Percentiles rank a stretch among this genome's conserved stretches.
These are phyloP conservation scores for Salix purpurea DNA, from an alignment of 345 rosid species.

Conservation along the genomic window DNA sequence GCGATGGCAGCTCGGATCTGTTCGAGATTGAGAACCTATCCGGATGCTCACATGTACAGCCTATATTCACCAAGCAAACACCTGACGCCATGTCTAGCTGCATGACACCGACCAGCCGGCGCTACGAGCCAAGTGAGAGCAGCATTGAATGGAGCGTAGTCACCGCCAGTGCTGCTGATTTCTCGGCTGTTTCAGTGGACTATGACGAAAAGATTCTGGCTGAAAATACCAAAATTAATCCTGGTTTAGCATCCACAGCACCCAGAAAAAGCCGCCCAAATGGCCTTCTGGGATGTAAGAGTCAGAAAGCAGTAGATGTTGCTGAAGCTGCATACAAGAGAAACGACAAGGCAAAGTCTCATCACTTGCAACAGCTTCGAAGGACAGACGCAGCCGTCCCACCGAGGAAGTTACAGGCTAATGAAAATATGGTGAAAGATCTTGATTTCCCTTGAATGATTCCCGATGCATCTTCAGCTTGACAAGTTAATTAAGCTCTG, in stretches of 20 bases:
- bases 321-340: slow-evolving; percentile 40
- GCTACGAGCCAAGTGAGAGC: slow-evolving; percentile 43
- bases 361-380: slow-evolving; percentile 14
- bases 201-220: slow-evolving; percentile 28
- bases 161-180: slow-evolving; percentile 54
- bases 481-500: not conserved
- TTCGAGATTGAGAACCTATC: slow-evolving; percentile 64
- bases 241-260: not conserved
- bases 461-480: not conserved
- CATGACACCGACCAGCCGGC: slow-evolving; percentile 23
- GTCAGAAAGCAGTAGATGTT: slow-evolving; percentile 42
- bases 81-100: slow-evolving; percentile 39
- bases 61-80: slow-evolving; percentile 30
- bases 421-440: slow-evolving; percentile 22
- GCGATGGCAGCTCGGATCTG: slow-evolving; percentile 66
- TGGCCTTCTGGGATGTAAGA: slow-evolving; percentile 46
- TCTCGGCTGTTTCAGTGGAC: slow-evolving; percentile 30
- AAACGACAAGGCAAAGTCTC: slow-evolving; percentile 25
- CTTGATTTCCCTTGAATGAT: slow-evolving; percentile 21
- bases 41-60: slow-evolving; percentile 18
- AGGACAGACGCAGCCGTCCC: slow-evolving; percentile 19
- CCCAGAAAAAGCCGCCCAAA: slow-evolving; percentile 15
- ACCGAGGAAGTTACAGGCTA: slow-evolving; percentile 17
- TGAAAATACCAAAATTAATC: not conserved
- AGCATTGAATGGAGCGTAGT: slow-evolving; percentile 66